Evolutionary conservation across 2,329 filamentous ascomycete genomes (phyloP), one percentile per base, ranked within the genome.

Genomic region (Penicillium freii): DNA sequence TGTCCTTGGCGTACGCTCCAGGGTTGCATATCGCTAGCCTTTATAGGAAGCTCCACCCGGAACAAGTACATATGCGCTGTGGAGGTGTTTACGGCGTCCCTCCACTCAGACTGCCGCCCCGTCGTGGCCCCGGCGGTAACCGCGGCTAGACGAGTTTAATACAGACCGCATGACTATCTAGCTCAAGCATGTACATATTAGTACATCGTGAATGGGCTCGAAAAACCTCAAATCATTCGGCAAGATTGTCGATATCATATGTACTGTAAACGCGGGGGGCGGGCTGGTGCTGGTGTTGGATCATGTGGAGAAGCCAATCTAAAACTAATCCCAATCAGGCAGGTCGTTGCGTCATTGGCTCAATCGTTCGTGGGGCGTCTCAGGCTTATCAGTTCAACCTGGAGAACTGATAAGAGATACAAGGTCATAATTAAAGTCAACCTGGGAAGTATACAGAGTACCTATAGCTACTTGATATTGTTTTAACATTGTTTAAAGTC

Each of bases 11-110:
- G 36, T 44, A 8, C 19, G 23, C 34, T 47, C 29, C 45, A 47
- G 11, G 21, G 31, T 47, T 34, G 29, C 19, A 34, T 57, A 11
- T 58, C 44, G 31, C 65, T 66, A 65, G 50, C 64, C 62, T 33
- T 39, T 58, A 43, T 56, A 48, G 65, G 65, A 57, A 67, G 64
- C 63, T 67, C 62, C 60, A 67, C 5, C 62, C 65, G 65, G 61
- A 13, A 42, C 15, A 52, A 27, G 34, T 47, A 46, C 34, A 33
- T 19, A n/a, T 27, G 46, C 17, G 25, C 38, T 29, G n/a, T 46
- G n/a, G 42, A 33, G 29, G 31, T 31, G 27, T 51, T 51, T 9
- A 59, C 38, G 15, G n/a, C 33, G 29, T 46, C 42, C 19, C 29
- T 49, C 48, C 29, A 46, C n/a, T 25, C 15, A 36, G 23, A 21